Base-by-base conservation (phyloP, 371 early-diverging fungal genomes). In the Chytridium lagenaria region DNA sequence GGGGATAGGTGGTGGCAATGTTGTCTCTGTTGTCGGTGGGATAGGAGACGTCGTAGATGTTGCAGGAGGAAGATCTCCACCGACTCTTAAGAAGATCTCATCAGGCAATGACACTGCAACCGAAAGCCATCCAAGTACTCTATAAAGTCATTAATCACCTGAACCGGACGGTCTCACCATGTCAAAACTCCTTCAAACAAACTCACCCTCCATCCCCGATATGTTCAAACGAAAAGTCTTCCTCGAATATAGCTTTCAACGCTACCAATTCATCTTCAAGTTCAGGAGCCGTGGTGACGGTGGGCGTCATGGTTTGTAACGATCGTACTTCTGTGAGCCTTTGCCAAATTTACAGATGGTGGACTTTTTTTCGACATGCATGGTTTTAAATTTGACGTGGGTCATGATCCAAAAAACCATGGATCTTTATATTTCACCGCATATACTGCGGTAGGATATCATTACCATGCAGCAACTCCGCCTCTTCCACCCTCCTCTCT, bases 191-290 rank as follows among this genome's bases (percentile, higher is more conserved):
- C 0, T 69, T 37, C n/a, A 34, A 31, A 3, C 65, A 70, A 23
- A 19, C 36, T 22, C 40, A 51, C 23, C 40, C 34, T n/a, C 61
- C 70, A 23, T 23, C 57, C 7, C 23, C 10, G 22, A 55, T 0
- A 0, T 23, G 37, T 34, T 73, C 74, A 38, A 28, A 64, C 19
- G 1, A 1, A 36, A 77, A 71, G 31, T 68, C 68, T 16, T 69
- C 69, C 28, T 57, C 70, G 40, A 66, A 77, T n/a, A 77, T 77
- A 31, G 77, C 77, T 72, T 76, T 59, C 38, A 77, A 50, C 16
- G 77, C 77, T 2, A 71, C 2, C 55, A 77, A n/a, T 64, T 77
- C 77, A 37, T 73, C 70, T 0, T 68, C 69, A 49, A 66, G 26
- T 19, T 63, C 63, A 19, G 57, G 26, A 44, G 44, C 44, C 44